phyloP scores from a whole-genome alignment of 768 basidiomycete species.

The Kwoniella sp. region DNA sequence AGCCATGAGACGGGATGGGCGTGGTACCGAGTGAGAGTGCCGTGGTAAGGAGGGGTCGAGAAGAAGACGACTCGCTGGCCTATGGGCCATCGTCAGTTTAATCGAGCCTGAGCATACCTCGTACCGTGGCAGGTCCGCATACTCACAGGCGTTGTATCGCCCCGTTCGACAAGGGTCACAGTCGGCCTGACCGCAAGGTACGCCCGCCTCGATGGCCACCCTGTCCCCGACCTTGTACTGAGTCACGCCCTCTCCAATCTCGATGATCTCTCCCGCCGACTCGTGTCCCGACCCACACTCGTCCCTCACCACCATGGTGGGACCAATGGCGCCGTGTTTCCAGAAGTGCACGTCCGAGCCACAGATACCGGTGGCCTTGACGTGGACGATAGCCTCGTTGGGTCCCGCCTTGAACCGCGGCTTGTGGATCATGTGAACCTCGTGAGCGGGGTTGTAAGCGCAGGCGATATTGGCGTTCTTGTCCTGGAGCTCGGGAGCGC shows the following conservation, averaged over 20 bases:
- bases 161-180: slow-evolving; percentile 51
- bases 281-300: slow-evolving; percentile 50
- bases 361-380: slow-evolving; percentile 52
- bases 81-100: slow-evolving; percentile 1
- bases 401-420: slow-evolving; percentile 41
- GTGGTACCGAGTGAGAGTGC: slow-evolving; percentile 48
- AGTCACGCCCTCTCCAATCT: slow-evolving; percentile 49
- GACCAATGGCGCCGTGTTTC: slow-evolving; percentile 51
- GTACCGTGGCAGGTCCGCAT: not conserved
- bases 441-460: slow-evolving; percentile 47
- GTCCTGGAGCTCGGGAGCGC: slow-evolving; percentile 26
- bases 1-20: slow-evolving; percentile 51
- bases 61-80: slow-evolving; percentile 51
- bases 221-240: slow-evolving; percentile 49
- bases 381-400: slow-evolving; percentile 48
- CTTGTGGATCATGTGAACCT: slow-evolving; percentile 50
- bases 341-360: slow-evolving; percentile 51
- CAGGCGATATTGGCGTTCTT: slow-evolving; percentile 45
- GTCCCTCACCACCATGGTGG: slow-evolving; percentile 49
- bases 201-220: slow-evolving; percentile 49
- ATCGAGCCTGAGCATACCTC: not conserved
- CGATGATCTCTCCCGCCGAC: slow-evolving; percentile 50
- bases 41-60: slow-evolving; percentile 53
- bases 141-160: slow-evolving; percentile 52
- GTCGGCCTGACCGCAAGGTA: slow-evolving; percentile 44